These are phyloP conservation scores for Exobasidium cylindrosporum DNA, from an alignment of 1,284 basidiomycete species.

Conservation along the genomic window DNA sequence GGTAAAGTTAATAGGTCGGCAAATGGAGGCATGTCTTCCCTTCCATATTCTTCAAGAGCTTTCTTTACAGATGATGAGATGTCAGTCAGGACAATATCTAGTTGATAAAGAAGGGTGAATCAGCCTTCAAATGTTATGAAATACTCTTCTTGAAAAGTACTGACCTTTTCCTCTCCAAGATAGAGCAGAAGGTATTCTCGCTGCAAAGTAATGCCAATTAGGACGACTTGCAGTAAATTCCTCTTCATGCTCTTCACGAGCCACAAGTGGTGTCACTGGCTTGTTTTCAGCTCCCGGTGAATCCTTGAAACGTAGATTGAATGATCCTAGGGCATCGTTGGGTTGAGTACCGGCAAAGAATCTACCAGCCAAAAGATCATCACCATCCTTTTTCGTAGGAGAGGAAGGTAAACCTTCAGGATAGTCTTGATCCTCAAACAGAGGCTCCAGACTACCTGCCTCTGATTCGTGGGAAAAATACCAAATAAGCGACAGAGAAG, in stretches of 20 bases:
- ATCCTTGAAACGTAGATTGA: slow-evolving; percentile 4
- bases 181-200: neutral
- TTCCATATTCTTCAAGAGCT: slow-evolving; percentile 62
- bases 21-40: slow-evolving; percentile 66
- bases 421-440: slow-evolving; percentile 5
- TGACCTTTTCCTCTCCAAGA: slow-evolving; percentile 8
- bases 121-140: neutral
- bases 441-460: neutral
- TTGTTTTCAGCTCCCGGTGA: slow-evolving; percentile 12
- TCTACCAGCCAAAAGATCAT: neutral
- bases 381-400: neutral
- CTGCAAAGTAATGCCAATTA: slow-evolving; percentile 9
- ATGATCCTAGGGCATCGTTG: neutral
- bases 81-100: slow-evolving; percentile 61
- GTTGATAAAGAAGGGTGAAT: neutral
- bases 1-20: slow-evolving; percentile 72
- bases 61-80: slow-evolving; percentile 65
- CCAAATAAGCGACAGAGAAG: slow-evolving; percentile 1
- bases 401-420: neutral
- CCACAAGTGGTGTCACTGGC: neutral
- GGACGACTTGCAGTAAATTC: neutral
- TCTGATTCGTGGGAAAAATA: neutral
- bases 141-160: neutral
- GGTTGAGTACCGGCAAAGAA: neutral
- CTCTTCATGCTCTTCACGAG: slow-evolving; percentile 2